Percentiles rank a stretch among this genome's conserved stretches.
Conservation (phyloP, 1,139 yeast genomes). For the Keqinozyma sinolaborantium region DNA sequence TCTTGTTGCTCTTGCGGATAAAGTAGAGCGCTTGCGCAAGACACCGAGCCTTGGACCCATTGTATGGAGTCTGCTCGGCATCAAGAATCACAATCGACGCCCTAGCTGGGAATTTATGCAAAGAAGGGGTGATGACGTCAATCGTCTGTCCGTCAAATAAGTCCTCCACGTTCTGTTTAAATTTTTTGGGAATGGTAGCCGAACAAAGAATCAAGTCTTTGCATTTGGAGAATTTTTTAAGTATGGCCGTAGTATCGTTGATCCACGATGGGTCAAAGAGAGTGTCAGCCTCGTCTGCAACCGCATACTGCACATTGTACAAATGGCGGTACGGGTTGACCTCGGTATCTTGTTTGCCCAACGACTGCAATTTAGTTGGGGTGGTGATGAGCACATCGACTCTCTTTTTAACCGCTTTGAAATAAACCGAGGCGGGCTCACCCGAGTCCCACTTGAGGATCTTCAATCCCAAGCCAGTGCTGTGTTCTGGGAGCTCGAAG, state of each 20-base stretch:
- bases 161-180: conserved; percentile 57
- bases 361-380: conserved; percentile 53
- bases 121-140: conserved; percentile 67
- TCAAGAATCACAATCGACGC: conserved; percentile 74
- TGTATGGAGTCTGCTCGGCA: conserved; percentile 70
- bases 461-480: conserved; percentile 34
- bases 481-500: conserved; percentile 21
- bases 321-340: conserved; percentile 48
- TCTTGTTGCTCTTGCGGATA: conserved; percentile 79
- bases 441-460: conserved; percentile 58
- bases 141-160: conserved; percentile 64
- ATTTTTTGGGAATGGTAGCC: conserved; percentile 84
- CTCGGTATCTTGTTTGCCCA: conserved; percentile 44
- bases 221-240: conserved; percentile 52
- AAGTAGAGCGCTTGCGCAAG: conserved; percentile 87
- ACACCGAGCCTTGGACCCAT: conserved; percentile 79
- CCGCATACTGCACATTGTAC: conserved; percentile 52
- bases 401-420: conserved; percentile 44
- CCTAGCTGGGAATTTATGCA: conserved; percentile 78
- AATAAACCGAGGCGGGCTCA: conserved; percentile 46
- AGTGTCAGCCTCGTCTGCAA: conserved; percentile 95
- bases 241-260: conserved; percentile 57
- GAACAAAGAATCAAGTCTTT: conserved; percentile 74
- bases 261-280: conserved; percentile 82
- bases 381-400: conserved; percentile 83